Evolutionary conservation across 371 early-diverging fungal species (phyloP), one percentile per base, ranked within the genome.

Genomic region (Mucor circinelloides): DNA sequence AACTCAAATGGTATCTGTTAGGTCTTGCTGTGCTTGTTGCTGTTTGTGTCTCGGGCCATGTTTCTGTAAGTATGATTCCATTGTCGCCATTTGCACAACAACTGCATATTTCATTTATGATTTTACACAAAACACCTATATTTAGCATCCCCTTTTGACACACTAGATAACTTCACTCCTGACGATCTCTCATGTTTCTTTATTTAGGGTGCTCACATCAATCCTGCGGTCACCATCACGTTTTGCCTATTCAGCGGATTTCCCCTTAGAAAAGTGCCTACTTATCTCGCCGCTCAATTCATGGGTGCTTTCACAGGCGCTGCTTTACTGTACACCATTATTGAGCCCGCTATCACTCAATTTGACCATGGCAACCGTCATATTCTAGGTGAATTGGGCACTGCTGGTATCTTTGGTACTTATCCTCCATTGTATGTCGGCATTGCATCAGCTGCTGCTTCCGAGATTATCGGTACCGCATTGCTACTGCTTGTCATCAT

Each of bases 391-490:
- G 66, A 74, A 15, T 63, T 72, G 9, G 79, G 79, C 4, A 91
- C 94, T 2, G 91, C 84, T 77, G 97, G 97, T 46, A 87, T 91
- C 15, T 82, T 94, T 48, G 78, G 87, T 4, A 93, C 92, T 13
- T 87, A 97, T 80, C 85, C 88, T 65, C 74, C 74, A 9, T 55
- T 64, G 6, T 70, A 74, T 61, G 85, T 91, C 50, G 79, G 85
- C 59, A 83, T 81, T 56, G 72, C 74, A n/a, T 78, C 86, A 40
- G 90, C 92, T 1, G 86, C 91, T 68, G 78, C 87, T 40, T 86
- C 89, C n/a, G 96, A 95, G 82, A 76, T 90, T 50, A 69, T 95
- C 67, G 92, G 90, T 42, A 94, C 95, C 2, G 90, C 90, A n/a
- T 66, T 94, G 31, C 78, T 95, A 38, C 56, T 89, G 40, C 75